phyloP scores from a whole-genome alignment of 1,139 yeast species.

The Hanseniaspora sp. region DNA sequence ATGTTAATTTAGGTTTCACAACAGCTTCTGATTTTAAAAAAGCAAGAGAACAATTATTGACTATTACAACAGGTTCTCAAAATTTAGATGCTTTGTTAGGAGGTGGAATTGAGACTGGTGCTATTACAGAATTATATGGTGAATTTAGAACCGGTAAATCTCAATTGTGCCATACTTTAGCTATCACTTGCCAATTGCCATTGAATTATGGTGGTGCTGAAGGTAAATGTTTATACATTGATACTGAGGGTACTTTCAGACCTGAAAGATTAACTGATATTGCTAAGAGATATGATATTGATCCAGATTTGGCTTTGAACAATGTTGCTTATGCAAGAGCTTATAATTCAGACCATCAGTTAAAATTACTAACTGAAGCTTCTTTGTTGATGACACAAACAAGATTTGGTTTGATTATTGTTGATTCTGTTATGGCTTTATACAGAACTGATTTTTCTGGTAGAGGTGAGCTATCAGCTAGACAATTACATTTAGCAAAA shows the following conservation, averaged over 20 bases:
- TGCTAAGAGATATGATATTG: constrained; percentile 82
- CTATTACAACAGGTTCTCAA: constrained; percentile 90
- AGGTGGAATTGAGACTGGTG: constrained; percentile 96
- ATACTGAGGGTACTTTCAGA: constrained; percentile 93
- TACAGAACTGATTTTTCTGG: constrained; percentile 94
- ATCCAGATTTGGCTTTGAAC: constrained; percentile 89
- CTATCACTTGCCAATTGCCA: constrained; percentile 93
- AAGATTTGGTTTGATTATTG: constrained; percentile 68
- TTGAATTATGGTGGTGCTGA: constrained; percentile 98
- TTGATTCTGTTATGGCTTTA: constrained; percentile 92
- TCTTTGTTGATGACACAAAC: constrained; percentile 96
- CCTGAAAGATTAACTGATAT: constrained; percentile 83
- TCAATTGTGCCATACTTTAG: constrained; percentile 90
- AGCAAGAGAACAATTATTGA: constrained; percentile 78
- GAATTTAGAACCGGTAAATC: constrained; percentile 97
- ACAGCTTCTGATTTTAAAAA: constrained; percentile 93
- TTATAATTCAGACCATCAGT: constrained; percentile 91
- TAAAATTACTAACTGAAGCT: constrained; percentile 75
- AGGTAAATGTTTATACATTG: constrained; percentile 92
- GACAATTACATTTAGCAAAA: constrained; percentile 90
- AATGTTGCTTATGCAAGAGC: constrained; percentile 97
- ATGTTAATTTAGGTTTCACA: constrained; percentile 94
- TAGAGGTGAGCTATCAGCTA: constrained; percentile 88
- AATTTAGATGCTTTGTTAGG: constrained; percentile 86
- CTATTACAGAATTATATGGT: constrained; percentile 92